Evolutionary conservation across 2,329 filamentous ascomycete species (phyloP).

Genomic region (Aurifilum marmelostoma): DNA sequence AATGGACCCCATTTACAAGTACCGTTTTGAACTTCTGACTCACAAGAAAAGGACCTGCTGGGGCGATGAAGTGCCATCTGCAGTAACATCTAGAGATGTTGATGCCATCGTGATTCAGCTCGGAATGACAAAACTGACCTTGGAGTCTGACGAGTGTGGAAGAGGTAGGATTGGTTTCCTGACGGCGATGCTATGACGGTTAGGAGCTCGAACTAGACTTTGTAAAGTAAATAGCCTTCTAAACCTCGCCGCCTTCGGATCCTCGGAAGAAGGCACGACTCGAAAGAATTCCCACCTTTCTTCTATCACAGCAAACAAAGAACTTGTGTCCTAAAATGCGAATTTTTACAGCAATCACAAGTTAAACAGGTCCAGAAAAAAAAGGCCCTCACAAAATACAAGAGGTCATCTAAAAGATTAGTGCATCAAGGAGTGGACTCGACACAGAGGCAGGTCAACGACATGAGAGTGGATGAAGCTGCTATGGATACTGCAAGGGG

Average conservation of each 20-base stretch:
- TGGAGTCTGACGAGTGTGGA: background rate
- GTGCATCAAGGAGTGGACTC: background rate
- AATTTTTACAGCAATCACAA: too few species aligned
- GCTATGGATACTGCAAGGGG: too few species aligned
- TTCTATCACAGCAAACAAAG: background rate
- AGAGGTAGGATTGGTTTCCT: background rate
- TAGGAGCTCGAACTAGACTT: background rate
- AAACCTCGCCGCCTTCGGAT: background rate
- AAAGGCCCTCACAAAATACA: background rate
- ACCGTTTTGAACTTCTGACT: slow-evolving; percentile 30
- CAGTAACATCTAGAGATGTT: background rate
- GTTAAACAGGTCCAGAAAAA: background rate
- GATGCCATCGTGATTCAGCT: slow-evolving; percentile 17
- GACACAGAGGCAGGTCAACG: background rate
- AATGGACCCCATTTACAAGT: background rate
- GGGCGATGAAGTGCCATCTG: slow-evolving; percentile 25
- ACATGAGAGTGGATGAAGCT: background rate
- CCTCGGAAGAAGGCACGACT: background rate
- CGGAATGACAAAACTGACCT: background rate
- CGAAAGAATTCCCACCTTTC: background rate
- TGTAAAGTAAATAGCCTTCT: background rate
- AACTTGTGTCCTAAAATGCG: background rate
- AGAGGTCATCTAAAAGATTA: background rate
- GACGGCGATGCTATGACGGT: background rate
- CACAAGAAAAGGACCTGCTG: slow-evolving; percentile 51